Conservation (phyloP, 257 asterid species). For the Solanum lignicaule region DNA sequence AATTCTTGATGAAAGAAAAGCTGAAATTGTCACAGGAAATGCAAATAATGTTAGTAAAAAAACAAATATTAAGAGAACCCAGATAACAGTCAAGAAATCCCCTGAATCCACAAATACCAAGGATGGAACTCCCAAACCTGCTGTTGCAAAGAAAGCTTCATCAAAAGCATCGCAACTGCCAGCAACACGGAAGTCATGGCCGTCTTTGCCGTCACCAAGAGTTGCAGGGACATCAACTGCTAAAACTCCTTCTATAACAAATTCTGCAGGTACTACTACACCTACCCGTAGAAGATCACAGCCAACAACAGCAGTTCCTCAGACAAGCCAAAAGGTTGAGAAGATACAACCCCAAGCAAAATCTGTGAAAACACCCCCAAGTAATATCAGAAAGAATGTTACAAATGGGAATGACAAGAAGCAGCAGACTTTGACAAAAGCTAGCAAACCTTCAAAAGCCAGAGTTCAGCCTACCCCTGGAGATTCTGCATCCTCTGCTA, state of each 20-base stretch:
- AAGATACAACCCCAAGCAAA: conserved; percentile 33
- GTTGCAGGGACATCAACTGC: conserved; percentile 53
- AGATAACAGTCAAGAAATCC: conserved; percentile 38
- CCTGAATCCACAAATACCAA: conserved; percentile 46
- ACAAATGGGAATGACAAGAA: conserved; percentile 39
- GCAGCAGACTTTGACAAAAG: conserved; percentile 41
- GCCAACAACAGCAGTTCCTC: conserved; percentile 43
- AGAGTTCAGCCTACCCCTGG: conserved; percentile 39
- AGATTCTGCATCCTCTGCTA: conserved; percentile 37
- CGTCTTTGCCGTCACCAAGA: conserved; percentile 61
- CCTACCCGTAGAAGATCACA: conserved; percentile 61
- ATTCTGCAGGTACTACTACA: conserved; percentile 27
- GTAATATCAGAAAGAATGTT: conserved; percentile 35
- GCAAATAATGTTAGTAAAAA: conserved; percentile 38
- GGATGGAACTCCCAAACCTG: conserved; percentile 38
- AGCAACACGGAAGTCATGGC: conserved; percentile 79
- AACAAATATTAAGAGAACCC: conserved; percentile 39
- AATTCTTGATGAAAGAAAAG: conserved; percentile 42
- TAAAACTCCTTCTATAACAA: conserved; percentile 32
- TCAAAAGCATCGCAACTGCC: conserved; percentile 57
- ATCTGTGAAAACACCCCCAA: conserved; percentile 35
- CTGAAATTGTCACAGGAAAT: conserved; percentile 32
- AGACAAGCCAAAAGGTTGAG: conserved; percentile 38
- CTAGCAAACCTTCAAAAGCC: conserved; percentile 37
- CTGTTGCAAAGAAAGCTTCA: conserved; percentile 47